A percentile compares a stretch with the other conserved stretches of the same genome.
phyloP scores from a whole-genome alignment of 257 asterid species.

The Petunia secreta region DNA sequence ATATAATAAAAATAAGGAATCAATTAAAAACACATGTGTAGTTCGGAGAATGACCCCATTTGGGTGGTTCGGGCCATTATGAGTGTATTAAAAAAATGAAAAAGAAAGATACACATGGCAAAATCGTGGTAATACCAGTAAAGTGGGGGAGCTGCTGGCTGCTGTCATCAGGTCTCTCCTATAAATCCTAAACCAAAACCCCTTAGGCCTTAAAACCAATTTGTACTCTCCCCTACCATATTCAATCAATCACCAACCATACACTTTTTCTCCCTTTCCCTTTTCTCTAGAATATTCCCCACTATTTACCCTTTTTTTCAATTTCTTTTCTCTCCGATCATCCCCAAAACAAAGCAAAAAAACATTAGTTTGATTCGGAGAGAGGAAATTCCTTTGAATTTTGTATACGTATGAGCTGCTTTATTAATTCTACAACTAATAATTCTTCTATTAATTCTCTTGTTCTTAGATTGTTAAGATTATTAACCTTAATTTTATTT shows the following conservation, averaged over 20 bases:
- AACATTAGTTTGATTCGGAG: not conserved
- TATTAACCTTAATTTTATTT: conserved; percentile 37
- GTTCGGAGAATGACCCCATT: too few species aligned
- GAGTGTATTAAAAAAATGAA: not conserved
- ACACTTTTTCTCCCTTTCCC: not conserved
- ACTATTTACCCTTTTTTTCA: not conserved
- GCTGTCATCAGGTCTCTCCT: not conserved
- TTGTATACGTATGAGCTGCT: conserved; percentile 89
- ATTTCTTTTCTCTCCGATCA: not conserved
- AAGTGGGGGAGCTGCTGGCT: too few species aligned
- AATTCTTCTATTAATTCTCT: not conserved
- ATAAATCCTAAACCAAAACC: not conserved
- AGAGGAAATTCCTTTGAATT: conserved; percentile 26
- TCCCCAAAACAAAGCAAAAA: not conserved
- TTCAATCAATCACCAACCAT: not conserved
- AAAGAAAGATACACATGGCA: not conserved
- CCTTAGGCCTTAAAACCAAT: not conserved
- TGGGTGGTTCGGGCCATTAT: too few species aligned
- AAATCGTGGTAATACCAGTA: not conserved
- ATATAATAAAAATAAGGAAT: too few species aligned
- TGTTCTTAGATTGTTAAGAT: conserved; percentile 32
- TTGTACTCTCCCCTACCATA: not conserved
- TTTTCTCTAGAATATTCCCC: not conserved
- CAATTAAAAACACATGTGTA: too few species aligned
- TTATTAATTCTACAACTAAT: conserved; percentile 40